Evolutionary conservation across 805 yeast genomes (phyloP), one percentile per base, ranked within the genome.

Genomic region (Metschnikowia anglica): DNA sequence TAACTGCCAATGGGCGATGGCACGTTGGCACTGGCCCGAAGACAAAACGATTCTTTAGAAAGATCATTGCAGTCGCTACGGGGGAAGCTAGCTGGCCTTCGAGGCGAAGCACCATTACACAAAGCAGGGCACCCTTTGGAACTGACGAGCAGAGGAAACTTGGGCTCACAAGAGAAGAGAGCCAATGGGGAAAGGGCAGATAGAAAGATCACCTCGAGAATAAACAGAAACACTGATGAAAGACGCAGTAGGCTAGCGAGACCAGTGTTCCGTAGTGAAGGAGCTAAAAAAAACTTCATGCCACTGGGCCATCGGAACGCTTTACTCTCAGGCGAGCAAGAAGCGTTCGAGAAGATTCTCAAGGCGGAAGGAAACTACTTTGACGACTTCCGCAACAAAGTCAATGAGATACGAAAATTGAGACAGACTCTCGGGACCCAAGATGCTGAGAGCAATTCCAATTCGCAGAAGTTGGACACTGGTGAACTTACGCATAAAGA

Each of bases 341-440:
- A 12, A 13, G n/a, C 19, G 5, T 37, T 37, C n/a, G 33, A 18
- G n/a, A 27, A 18, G 26, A 19, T 10, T 1, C 10, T 12, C n/a
- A 28, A 24, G 13, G 27, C 11, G 10, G 41, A 46, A n/a, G 41
- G 37, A 11, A 46, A 46, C 34, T 42, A 34, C 39, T 57, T 58
- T 25, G 51, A 53, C 15, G 54, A 52, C 21, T 46, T 64, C 25
- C 52, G 52, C 33, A 56, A 53, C 25, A 55, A 53, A 18, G 61
- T 63, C 17, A 43, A 50, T 12, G 52, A 52, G 32, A 58, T 60
- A 33, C 55, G 52, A 18, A 49, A 28, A n/a, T 5, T 13, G 5
- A 41, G 19, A 26, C 31, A 34, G 18, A 16, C 23, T 3, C 4
- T n/a, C 4, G 19, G n/a, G 20, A 20, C 11, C n/a, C 20, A 16